Base-by-base conservation (phyloP, 1,284 basidiomycete genomes). In the Ustilago nuda region DNA sequence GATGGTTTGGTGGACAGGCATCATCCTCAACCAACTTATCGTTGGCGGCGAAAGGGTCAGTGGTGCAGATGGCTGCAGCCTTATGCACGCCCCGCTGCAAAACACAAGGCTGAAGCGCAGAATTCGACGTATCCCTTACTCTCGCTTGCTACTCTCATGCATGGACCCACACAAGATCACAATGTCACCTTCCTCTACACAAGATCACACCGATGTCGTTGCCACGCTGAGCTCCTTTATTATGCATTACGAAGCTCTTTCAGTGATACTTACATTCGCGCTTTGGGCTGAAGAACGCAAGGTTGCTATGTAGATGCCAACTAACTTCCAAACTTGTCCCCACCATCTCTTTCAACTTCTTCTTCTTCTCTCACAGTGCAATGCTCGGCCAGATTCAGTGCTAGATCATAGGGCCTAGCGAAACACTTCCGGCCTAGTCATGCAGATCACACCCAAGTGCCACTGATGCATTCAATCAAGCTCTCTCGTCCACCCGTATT, bases 161-260 rank as follows among this genome's bases (percentile, higher is more conserved):
- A 48, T 48, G 12, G 45, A 48, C 56, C 30, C 45, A 50, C 23
- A 56, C 55, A 55, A 27, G 23, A 39, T 36, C 23, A 9, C 8
- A 17, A 39, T 55, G 33, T 36, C 52, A 15, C 36, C 23, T 45
- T 51, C 45, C 53, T 61, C 54, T 57, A 13, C 58, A 66, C 58
- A 66, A 67, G 55, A 61, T 62, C 59, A 67, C 66, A 67, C 52
- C 32, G 11, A 17, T 56, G 64, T 27, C 23, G 3, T 27, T 27
- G 23, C 23, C 23, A 27, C 23, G 3, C 23, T 27, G 12, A 45
- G 43, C 1, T 50, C 27, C 27, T 7, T 39, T 39, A 11, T 39
- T 13, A 13, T 50, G 48, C 48, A 33, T 5, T 45, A 17, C 15
- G 19, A 19, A 6, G n/a, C n/a, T 45, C 19, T 7, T 41, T 7